Evolutionary conservation across 345 rosid species (phyloP).

Genomic region (Viola odorata): DNA sequence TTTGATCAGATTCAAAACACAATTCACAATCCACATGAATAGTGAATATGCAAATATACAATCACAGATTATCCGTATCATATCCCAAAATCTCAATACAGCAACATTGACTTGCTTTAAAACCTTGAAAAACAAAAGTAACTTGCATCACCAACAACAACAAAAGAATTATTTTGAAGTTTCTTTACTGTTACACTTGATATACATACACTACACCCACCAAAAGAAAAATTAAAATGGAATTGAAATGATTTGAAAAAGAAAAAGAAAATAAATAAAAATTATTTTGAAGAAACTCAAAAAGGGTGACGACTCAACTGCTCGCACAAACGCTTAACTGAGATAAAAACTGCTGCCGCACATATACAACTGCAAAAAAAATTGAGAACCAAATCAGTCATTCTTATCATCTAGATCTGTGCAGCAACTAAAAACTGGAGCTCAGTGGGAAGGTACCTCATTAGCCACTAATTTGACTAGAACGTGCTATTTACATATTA

Average conservation of each 20-base stretch:
- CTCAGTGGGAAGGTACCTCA: slow-evolving; percentile 27
- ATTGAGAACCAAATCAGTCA: slow-evolving; percentile 10
- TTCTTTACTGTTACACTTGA: too few relatives aligned
- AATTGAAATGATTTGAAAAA: not conserved
- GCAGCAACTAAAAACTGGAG: not conserved
- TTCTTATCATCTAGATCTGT: not conserved
- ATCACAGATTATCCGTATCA: too few relatives aligned
- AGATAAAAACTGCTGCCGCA: slow-evolving; percentile 24
- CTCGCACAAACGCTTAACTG: slow-evolving; percentile 8
- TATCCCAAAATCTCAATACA: too few relatives aligned
- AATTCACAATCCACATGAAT: too few relatives aligned
- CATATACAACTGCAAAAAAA: slow-evolving; percentile 40
- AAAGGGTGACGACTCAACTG: not conserved
- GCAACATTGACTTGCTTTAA: too few relatives aligned
- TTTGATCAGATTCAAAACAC: too few relatives aligned
- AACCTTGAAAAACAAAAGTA: too few relatives aligned
- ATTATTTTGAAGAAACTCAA: too few relatives aligned
- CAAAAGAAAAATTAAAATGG: not conserved
- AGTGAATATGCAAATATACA: too few relatives aligned
- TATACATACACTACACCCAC: too few relatives aligned
- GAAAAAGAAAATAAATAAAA: not conserved
- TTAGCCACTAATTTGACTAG: slow-evolving; percentile 2
- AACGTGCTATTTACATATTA: slow-evolving; percentile 28
- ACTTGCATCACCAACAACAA: too few relatives aligned
- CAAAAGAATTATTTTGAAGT: too few relatives aligned